Conservation (phyloP, 1,139 yeast species). For the Pichia sp. region DNA sequence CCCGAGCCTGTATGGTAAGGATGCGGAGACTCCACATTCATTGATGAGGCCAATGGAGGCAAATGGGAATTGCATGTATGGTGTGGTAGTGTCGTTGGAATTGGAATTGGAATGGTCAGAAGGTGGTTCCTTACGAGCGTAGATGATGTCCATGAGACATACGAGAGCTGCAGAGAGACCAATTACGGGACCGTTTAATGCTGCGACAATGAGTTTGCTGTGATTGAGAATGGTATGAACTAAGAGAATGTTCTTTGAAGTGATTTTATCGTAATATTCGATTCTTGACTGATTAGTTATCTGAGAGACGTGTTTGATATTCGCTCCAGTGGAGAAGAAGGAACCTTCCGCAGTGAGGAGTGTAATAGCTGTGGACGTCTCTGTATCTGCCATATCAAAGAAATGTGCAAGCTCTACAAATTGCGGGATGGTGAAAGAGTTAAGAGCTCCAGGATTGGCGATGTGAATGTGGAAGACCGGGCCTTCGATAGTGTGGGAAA, state of each 20-base stretch:
- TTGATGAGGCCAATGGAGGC: constrained; percentile 77
- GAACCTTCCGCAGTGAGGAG: constrained; percentile 66
- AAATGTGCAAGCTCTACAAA: constrained; percentile 56
- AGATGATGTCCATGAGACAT: constrained; percentile 68
- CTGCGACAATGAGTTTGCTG: constrained; percentile 63
- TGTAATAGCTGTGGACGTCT: constrained; percentile 59
- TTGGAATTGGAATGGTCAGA: constrained; percentile 34
- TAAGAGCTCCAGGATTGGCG: constrained; percentile 53
- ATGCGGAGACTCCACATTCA: constrained; percentile 73
- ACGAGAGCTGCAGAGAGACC: constrained; percentile 75
- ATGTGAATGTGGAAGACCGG: constrained; percentile 58
- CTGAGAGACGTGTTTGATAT: constrained; percentile 38
- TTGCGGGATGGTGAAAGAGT: constrained; percentile 64
- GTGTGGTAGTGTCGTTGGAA: constrained; percentile 23
- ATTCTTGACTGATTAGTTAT: constrained; percentile 18
- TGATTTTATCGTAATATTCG: constrained; percentile 21
- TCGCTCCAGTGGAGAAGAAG: constrained; percentile 84
- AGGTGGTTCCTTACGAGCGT: constrained; percentile 49
- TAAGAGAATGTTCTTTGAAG: constrained; percentile 60
- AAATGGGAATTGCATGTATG: constrained; percentile 48
- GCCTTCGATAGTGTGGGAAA: constrained; percentile 27
- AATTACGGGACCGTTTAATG: constrained; percentile 82
- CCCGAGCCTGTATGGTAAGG: constrained; percentile 66
- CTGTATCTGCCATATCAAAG: constrained; percentile 59
- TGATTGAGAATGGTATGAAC: constrained; percentile 69